Conservation (phyloP, 2,329 filamentous ascomycete genomes). For the Colletotrichum sp. region DNA sequence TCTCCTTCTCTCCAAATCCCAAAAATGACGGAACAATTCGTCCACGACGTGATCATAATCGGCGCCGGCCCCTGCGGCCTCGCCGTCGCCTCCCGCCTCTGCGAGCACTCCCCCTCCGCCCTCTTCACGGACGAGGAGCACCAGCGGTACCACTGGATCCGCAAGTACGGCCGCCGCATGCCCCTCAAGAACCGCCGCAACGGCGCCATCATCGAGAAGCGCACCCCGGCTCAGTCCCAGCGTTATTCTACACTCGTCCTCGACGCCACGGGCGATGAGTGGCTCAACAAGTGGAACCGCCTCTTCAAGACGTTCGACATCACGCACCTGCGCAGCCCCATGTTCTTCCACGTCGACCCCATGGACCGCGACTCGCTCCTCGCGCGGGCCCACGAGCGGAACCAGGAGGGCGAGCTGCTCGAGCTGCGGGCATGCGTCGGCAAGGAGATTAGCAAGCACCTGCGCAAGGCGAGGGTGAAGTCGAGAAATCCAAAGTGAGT, state of each 20-base stretch:
- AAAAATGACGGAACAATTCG: slow-evolving; percentile 9
- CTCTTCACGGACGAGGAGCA: slow-evolving; percentile 87
- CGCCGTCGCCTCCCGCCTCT: slow-evolving; percentile 73
- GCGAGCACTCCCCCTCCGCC: slow-evolving; percentile 75
- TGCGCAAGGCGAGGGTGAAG: slow-evolving; percentile 54
- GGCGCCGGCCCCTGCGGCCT: slow-evolving; percentile 79
- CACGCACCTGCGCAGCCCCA: slow-evolving; percentile 74
- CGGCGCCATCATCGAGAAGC: slow-evolving; percentile 32
- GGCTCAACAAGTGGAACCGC: slow-evolving; percentile 75
- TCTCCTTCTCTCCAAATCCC: neutral
- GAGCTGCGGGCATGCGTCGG: slow-evolving; percentile 79
- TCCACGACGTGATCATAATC: slow-evolving; percentile 74
- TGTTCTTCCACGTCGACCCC: slow-evolving; percentile 85
- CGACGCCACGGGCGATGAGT: slow-evolving; percentile 66
- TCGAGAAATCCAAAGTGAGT: slow-evolving; percentile 24
- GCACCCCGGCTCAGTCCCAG: slow-evolving; percentile 25
- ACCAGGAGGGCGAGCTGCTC: slow-evolving; percentile 66
- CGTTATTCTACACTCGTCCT: slow-evolving; percentile 58
- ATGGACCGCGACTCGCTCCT: slow-evolving; percentile 76
- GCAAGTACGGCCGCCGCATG: slow-evolving; percentile 66
- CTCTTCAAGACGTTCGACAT: slow-evolving; percentile 75
- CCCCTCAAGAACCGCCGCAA: slow-evolving; percentile 58
- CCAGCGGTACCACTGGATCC: slow-evolving; percentile 80
- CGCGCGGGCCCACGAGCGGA: slow-evolving; percentile 68
- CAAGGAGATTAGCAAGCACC: slow-evolving; percentile 81